These are phyloP conservation scores for Sporisorium exsertum DNA, from an alignment of 1,284 basidiomycete genomes.

Conservation along the genomic window DNA sequence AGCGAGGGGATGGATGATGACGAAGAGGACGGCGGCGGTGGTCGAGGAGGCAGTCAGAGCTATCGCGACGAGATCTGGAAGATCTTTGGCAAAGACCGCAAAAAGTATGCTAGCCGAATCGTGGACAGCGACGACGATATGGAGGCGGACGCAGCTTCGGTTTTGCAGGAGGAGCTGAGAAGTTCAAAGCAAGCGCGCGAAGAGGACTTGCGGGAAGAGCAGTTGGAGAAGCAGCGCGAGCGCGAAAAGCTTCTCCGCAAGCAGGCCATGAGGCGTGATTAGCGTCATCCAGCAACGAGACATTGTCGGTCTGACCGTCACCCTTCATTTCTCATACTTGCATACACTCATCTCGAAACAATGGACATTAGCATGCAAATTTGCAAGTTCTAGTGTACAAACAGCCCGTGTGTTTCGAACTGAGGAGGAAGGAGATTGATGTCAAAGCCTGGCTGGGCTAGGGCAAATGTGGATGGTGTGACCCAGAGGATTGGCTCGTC, in stretches of 20 bases:
- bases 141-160: slow-evolving; percentile 63
- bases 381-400: slow-evolving; percentile 6
- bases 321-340: background rate
- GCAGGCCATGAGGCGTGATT: slow-evolving; percentile 20
- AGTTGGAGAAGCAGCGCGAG: slow-evolving; percentile 44
- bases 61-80: slow-evolving; percentile 64
- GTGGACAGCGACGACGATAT: slow-evolving; percentile 66
- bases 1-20: slow-evolving; percentile 40
- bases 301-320: no score
- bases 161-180: slow-evolving; percentile 60
- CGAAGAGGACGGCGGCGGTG: slow-evolving; percentile 29
- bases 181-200: slow-evolving; percentile 53
- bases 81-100: slow-evolving; percentile 61
- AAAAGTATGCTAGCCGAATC: slow-evolving; percentile 52
- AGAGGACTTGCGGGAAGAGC: slow-evolving; percentile 62
- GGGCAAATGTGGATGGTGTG: background rate
- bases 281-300: background rate
- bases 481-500: background rate
- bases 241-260: slow-evolving; percentile 53
- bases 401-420: background rate
- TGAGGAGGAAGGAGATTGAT: background rate
- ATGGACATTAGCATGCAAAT: slow-evolving; percentile 6
- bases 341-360: background rate
- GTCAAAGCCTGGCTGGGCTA: background rate
- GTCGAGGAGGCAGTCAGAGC: slow-evolving; percentile 15